Conservation (phyloP, 768 basidiomycete species). For the Amanita exitialis region DNA sequence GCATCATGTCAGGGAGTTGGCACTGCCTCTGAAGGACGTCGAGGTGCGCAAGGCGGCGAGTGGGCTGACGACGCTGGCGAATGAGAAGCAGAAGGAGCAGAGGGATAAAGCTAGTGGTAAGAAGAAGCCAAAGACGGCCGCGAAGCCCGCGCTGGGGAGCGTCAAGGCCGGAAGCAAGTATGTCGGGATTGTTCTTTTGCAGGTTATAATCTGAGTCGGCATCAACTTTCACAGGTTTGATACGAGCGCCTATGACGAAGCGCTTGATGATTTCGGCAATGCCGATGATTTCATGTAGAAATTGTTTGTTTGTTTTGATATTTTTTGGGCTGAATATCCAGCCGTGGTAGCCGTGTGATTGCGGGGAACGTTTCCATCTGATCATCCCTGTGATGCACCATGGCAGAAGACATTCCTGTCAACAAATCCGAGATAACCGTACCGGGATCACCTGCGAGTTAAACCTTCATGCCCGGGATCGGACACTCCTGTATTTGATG, state of each 20-base stretch:
- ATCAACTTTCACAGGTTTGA: constrained; percentile 44
- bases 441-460: no score
- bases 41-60: constrained; percentile 88
- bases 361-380: no score
- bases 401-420: no score
- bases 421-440: no score
- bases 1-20: constrained; percentile 68
- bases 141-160: constrained; percentile 71
- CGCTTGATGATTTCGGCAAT: constrained; percentile 77
- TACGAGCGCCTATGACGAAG: constrained; percentile 76
- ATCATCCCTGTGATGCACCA: no score
- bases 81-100: constrained; percentile 91
- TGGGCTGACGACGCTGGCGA: constrained; percentile 76
- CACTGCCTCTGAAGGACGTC: constrained; percentile 73
- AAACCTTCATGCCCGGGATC: no score
- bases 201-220: not conserved
- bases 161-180: constrained; percentile 59
- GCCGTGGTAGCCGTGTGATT: no score
- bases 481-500: no score
- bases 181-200: constrained; percentile 12
- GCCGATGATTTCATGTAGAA: constrained; percentile 87
- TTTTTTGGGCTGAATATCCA: no score
- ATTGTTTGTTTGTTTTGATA: no score
- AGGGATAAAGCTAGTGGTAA: constrained; percentile 53
- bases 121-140: constrained; percentile 68